Percentiles rank a stretch among this genome's conserved stretches.
Conservation (phyloP, 2,329 filamentous ascomycete genomes). For the Cladophialophora bantiana region DNA sequence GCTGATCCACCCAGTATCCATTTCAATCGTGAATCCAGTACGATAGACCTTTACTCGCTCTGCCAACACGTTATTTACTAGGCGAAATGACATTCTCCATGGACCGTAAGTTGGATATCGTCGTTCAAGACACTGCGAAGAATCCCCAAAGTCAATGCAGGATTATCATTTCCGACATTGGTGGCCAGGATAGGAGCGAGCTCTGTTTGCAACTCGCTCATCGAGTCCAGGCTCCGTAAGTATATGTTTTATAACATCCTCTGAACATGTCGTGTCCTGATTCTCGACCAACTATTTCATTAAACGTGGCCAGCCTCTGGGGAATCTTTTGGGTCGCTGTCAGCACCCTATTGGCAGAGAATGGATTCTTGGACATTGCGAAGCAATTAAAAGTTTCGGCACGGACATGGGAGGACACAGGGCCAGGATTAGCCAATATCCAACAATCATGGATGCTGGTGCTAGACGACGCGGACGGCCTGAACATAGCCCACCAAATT, state of each 20-base stretch:
- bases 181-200: constrained; percentile 46
- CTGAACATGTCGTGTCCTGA: background rate
- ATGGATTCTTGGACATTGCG: constrained; percentile 41
- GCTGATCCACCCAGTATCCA: background rate
- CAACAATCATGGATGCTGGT: constrained; percentile 34
- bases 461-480: constrained; percentile 38
- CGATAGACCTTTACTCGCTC: constrained; percentile 40
- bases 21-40: background rate
- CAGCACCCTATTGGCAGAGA: constrained; percentile 40
- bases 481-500: constrained; percentile 32
- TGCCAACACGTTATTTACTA: constrained; percentile 40
- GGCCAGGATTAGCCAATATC: constrained; percentile 26
- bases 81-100: constrained; percentile 38
- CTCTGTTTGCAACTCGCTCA: constrained; percentile 43
- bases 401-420: constrained; percentile 35
- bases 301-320: constrained; percentile 42
- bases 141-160: constrained; percentile 30
- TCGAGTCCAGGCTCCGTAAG: constrained; percentile 39
- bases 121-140: constrained; percentile 25
- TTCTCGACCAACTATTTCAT: background rate
- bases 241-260: background rate
- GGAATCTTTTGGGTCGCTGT: constrained; percentile 36
- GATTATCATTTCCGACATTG: constrained; percentile 44
- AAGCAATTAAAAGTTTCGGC: constrained; percentile 32
- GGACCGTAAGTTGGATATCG: constrained; percentile 23